Base-by-base conservation (phyloP, 2,329 filamentous ascomycete genomes). In the Colletotrichum incanum region DNA sequence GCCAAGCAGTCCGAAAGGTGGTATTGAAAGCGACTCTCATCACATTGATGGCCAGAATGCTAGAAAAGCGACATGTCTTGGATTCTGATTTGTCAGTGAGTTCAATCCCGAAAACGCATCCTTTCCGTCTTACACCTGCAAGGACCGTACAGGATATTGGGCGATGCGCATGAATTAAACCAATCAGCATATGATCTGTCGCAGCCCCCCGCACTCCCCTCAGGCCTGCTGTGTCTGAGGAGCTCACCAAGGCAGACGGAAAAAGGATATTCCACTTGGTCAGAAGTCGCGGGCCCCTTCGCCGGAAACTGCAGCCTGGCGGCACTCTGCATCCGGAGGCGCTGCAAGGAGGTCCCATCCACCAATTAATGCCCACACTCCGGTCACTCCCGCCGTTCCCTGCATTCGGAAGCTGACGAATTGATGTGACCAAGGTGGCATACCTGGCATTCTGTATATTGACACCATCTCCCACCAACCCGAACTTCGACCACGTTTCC, bases 301-400 rank as follows among this genome's bases (percentile, higher is more conserved):
- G 11, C 39, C 65, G 34, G 58, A 55, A 31, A 49, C 43, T 49
- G 59, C 41, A 69, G 65, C 52, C 59, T 69, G 59, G 43, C n/a
- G 20, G 39, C 28, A 23, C 18, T 45, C 50, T 43, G 31, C 16
- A 8, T 54, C 37, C 61, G 34, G 23, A 34, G 34, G n/a, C 26
- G 65, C 50, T 72, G 58, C 65, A 72, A 52, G 69, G 69, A 72
- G 52, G 28, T 34, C 43, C 52, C 50, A 39, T 58, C 54, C 59
- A 69, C 69, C 69, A 72, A 72, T 72, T 54, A 72, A 69, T 72
- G 69, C 65, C 23, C 54, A 20, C 39, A 41, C n/a, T 54, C 69
- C 47, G 59, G 59, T 65, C 65, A 72, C 60, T 60, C 52, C 59
- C 54, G 65, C 59, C 58, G 37, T 67, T 72, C 69, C 65, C 69